Evolutionary conservation across 164 flowering plant genomes (phyloP).

Genomic region (Stephania yunnanensis): DNA sequence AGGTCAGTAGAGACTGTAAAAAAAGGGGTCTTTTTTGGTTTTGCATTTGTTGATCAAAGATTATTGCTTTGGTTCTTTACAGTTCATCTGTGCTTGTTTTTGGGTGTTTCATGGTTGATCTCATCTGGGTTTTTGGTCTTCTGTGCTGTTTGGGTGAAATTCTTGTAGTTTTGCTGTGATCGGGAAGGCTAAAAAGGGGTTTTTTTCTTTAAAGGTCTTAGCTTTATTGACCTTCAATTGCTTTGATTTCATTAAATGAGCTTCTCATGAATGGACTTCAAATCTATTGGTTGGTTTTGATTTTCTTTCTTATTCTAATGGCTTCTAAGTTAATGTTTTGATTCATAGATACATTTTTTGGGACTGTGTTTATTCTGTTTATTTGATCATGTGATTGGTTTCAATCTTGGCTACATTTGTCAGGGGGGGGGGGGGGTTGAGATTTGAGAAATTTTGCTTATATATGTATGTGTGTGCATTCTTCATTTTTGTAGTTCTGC

Average conservation of each 20-base stretch:
- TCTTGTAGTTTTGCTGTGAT: not conserved
- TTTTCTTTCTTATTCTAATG: not conserved
- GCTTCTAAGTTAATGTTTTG: not conserved
- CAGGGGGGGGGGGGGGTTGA: not conserved
- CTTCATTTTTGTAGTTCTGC: slow-evolving; percentile 55
- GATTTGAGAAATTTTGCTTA: not conserved
- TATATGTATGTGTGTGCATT: slow-evolving; percentile 1
- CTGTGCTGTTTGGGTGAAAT: not conserved
- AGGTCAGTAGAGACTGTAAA: slow-evolving; percentile 40
- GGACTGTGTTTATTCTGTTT: not conserved
- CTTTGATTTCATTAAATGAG: not conserved
- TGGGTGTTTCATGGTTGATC: not conserved
- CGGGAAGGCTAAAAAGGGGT: not conserved
- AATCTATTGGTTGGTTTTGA: no score
- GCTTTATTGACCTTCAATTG: not conserved
- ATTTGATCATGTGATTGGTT: not conserved
- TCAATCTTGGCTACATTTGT: not conserved
- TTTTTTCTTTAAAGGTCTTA: not conserved
- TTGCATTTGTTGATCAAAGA: slow-evolving; percentile 6
- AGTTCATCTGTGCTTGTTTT: not conserved
- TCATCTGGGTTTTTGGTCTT: not conserved
- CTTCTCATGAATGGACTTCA: not conserved
- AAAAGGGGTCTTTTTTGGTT: not conserved
- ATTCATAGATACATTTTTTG: not conserved
- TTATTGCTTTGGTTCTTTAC: not conserved